Evolutionary conservation across 176 grass and related monocot genomes (phyloP).

Genomic region (Ensete glaucum): DNA sequence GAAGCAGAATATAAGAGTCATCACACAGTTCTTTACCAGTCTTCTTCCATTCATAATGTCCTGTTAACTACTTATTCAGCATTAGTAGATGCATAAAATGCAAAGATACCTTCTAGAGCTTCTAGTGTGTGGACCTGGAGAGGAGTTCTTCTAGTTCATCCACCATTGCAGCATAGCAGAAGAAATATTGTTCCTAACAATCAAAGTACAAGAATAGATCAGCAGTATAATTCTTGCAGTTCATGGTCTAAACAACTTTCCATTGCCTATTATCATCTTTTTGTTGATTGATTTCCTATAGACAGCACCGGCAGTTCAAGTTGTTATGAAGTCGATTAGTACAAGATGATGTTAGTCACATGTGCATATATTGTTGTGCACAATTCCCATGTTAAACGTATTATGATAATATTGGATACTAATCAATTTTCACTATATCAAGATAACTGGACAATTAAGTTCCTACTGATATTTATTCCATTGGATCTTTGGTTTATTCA

Average conservation of each 20-base stretch:
- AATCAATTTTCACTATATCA: too few species aligned
- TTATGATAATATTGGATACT: too few species aligned
- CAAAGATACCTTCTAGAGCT: constrained; percentile 14
- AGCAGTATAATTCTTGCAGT: neutral
- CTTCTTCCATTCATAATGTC: neutral
- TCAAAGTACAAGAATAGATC: constrained; percentile 5
- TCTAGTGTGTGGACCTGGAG: constrained; percentile 20
- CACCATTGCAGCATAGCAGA: constrained; percentile 49
- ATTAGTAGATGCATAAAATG: constrained; percentile 3
- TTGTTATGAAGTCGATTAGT: neutral
- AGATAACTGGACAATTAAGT: too few species aligned
- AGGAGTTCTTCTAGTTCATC: constrained; percentile 58
- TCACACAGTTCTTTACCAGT: neutral
- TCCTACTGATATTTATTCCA: too few species aligned
- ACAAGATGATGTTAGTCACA: neutral
- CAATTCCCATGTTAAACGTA: too few species aligned
- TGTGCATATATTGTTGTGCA: neutral
- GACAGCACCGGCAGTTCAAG: neutral
- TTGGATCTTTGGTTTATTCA: too few species aligned
- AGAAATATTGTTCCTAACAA: constrained; percentile 75
- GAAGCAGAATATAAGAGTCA: neutral
- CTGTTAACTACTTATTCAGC: neutral
- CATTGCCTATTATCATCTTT: too few species aligned
- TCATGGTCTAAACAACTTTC: too few species aligned
- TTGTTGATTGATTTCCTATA: too few species aligned